phyloP scores from a whole-genome alignment of 495 filamentous ascomycete species.

The Hyphodiscus hymeniophilus region DNA sequence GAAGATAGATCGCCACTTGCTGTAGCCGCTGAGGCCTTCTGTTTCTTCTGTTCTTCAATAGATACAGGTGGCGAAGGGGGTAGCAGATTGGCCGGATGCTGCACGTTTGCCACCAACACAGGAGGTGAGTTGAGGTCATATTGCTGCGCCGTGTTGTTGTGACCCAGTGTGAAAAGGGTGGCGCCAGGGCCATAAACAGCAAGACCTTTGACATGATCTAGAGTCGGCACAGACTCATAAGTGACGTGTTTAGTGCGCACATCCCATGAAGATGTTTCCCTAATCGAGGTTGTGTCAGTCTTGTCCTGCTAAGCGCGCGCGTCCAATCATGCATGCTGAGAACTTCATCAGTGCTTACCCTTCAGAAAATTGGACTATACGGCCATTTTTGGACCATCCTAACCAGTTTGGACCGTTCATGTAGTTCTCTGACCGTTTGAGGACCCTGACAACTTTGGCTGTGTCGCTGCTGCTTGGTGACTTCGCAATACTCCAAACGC shows the following conservation, averaged over 20 bases:
- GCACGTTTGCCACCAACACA: conserved; percentile 70
- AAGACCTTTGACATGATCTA: conserved; percentile 71
- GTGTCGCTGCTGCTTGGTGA: conserved; percentile 64
- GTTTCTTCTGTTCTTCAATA: conserved; percentile 52
- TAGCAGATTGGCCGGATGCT: conserved; percentile 66
- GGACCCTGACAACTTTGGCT: conserved; percentile 75
- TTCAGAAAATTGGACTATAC: conserved; percentile 87
- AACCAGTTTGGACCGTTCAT: conserved; percentile 85
- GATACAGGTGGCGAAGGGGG: conserved; percentile 73
- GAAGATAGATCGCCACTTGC: conserved; percentile 30
- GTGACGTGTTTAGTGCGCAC: conserved; percentile 93
- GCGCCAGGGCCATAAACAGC: conserved; percentile 84
- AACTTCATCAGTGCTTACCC: conserved; percentile 49
- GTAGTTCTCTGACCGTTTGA: conserved; percentile 72
- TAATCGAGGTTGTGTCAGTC: conserved; percentile 33
- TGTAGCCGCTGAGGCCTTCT: conserved; percentile 32
- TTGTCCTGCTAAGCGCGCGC: conserved; percentile 30
- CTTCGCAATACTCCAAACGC: conserved; percentile 96
- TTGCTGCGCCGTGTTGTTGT: conserved; percentile 84
- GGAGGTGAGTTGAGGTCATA: conserved; percentile 80
- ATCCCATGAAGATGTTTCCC: conserved; percentile 91
- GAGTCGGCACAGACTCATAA: conserved; percentile 77
- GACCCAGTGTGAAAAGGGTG: conserved; percentile 85
- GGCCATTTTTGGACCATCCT: conserved; percentile 95
- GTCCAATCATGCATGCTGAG: conserved; percentile 19